Percentiles rank a stretch among this genome's conserved stretches.
Evolutionary conservation across 768 basidiomycete species (phyloP).

Genomic region (Piloderma croceum): DNA sequence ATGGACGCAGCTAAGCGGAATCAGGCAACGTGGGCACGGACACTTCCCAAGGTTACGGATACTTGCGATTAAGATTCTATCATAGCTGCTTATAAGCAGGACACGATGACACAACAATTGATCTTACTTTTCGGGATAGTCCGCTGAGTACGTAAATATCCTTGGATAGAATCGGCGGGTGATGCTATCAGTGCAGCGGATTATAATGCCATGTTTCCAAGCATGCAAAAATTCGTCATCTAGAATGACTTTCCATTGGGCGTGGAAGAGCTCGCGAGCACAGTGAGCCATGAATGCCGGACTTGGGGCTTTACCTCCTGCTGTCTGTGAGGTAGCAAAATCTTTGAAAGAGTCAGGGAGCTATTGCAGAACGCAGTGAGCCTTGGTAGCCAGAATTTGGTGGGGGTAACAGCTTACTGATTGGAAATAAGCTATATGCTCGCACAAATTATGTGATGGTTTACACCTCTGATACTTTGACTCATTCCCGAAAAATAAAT

Average conservation of each 20-base stretch:
- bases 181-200: slow-evolving; percentile 11
- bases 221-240: slow-evolving; percentile 14
- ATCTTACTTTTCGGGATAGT: slow-evolving; percentile 22
- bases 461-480: slow-evolving; percentile 7
- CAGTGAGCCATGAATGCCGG: slow-evolving; percentile 15
- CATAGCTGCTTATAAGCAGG: slow-evolving; percentile 12
- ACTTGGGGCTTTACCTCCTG: slow-evolving; percentile 2
- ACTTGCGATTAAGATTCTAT: slow-evolving; percentile 14
- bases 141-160: too few species aligned
- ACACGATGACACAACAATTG: background rate
- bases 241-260: slow-evolving; percentile 10
- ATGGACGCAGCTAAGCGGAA: slow-evolving; percentile 4
- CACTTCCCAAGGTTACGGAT: too few species aligned
- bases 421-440: too few species aligned
- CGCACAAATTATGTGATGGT: background rate
- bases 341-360: slow-evolving; percentile 8
- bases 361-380: slow-evolving; percentile 1
- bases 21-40: slow-evolving; percentile 18
- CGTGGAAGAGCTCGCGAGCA: slow-evolving; percentile 18
- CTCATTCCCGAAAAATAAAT: slow-evolving; percentile 11
- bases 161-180: slow-evolving; percentile 5
- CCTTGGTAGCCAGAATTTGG: background rate
- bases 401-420: too few species aligned
- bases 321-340: slow-evolving; percentile 2
- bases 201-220: slow-evolving; percentile 14